Base-by-base conservation (phyloP, 352 stramenopile genomes). In the Phytophthora constricta region DNA sequence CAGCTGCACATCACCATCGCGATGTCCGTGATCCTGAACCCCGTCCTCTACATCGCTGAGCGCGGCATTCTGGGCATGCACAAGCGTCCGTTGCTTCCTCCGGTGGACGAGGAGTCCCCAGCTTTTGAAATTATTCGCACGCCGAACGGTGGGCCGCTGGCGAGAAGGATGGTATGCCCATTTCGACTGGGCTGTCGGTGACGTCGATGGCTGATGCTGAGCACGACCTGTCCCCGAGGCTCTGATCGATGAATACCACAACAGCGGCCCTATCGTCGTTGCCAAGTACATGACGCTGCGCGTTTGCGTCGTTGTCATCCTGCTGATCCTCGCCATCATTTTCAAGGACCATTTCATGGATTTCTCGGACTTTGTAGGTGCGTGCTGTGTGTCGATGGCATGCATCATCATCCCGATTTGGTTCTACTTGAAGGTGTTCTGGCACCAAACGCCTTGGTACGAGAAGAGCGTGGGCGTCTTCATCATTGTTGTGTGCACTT, bases 391-490 rank as follows among this genome's bases (percentile, higher is more conserved):
- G 31, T 74, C 79, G 34, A 55, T 86, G n/a, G 74, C 68, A 61
- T 90, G 77, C 65, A 87, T 89, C 25, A 86, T 89, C 54, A 59
- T 90, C 39, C 82, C 82, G 0, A 89, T 86, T 26, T 56, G 76
- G n/a, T 87, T 90, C 65, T 87, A 89, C 74, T 58, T 90, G 20
- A 87, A 89, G 66, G 76, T 78, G 43, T 72, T 85, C 55, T 87
- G 79, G 78, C 49, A 63, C 37, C 57, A 48, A 23, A 58, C 76
- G 13, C 67, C 71, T 0, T 66, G 77, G 62, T 82, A 79, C 65
- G 70, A 82, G 43, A 80, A 80, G 49, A 43, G 43, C 4, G 47
- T 68, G 27, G 74, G 63, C 28, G 14, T 61, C 14, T 49, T 79
- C 26, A 66, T 79, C 25, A 70, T 81, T 37, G 34, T 79, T 1